phyloP scores from a whole-genome alignment of 257 asterid species.

The Capsicum pubescens region DNA sequence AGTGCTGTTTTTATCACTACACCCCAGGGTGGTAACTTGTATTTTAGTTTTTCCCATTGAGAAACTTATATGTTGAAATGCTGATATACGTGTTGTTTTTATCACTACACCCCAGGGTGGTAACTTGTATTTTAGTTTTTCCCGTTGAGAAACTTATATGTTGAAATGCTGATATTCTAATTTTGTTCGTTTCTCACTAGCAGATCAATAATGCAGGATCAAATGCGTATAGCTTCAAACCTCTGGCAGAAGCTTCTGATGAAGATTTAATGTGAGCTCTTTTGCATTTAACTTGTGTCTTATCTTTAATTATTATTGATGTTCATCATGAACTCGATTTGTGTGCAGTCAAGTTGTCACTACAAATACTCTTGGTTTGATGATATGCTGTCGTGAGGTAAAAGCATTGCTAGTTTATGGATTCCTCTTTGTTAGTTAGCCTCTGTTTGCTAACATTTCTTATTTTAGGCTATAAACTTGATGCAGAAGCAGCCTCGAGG shows the following conservation, averaged over 20 bases:
- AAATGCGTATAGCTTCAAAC: slow-evolving; percentile 91
- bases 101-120: slow-evolving; percentile 2
- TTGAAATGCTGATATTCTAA: slow-evolving; percentile 23
- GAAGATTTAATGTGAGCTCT: slow-evolving; percentile 80
- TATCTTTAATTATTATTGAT: slow-evolving; percentile 21
- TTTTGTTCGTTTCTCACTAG: slow-evolving; percentile 44
- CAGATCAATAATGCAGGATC: slow-evolving; percentile 99
- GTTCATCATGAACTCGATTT: slow-evolving; percentile 29
- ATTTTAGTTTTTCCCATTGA: background rate
- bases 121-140: background rate
- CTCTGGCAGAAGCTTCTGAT: slow-evolving; percentile 90
- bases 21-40: slow-evolving; percentile 13
- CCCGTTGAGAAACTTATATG: slow-evolving; percentile 6
- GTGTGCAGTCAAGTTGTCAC: slow-evolving; percentile 86
- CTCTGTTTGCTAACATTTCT: slow-evolving; percentile 42
- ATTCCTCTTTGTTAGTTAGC: slow-evolving; percentile 29
- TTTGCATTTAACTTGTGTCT: slow-evolving; percentile 13
- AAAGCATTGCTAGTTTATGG: slow-evolving; percentile 28
- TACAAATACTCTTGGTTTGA: slow-evolving; percentile 90
- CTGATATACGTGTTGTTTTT: background rate
- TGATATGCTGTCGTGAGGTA: slow-evolving; percentile 99
- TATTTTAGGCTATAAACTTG: slow-evolving; percentile 81
- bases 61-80: slow-evolving; percentile 20
- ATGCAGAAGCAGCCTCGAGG: slow-evolving; percentile 89
- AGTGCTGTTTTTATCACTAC: background rate